Base-by-base conservation (phyloP, 352 stramenopile genomes). In the Phytophthora litchii region DNA sequence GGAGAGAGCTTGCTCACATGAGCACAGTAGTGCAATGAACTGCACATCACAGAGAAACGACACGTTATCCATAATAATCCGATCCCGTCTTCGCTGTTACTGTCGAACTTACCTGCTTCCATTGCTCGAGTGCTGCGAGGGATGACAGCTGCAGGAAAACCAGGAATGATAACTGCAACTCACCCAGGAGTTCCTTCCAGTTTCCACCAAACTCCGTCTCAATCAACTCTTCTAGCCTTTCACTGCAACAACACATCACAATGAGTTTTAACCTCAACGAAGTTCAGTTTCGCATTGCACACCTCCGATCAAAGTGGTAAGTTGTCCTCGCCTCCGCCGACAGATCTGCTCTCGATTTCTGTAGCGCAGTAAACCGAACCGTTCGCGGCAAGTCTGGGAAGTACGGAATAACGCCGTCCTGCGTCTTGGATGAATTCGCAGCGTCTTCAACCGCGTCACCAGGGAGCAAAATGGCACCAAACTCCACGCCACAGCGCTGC, bases 121-220 rank as follows among this genome's bases (percentile, higher is more conserved):
- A 98, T 67, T 98, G 90, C 68, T 97, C 81, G 34, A 98, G 73
- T 3, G 93, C 95, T 12, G 82, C 69, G 19, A 98, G 79, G 35
- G 94, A 98, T 38, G 93, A 94, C n/a, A 98, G 60, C 67, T 97
- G 83, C 31, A 98, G 60, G 72, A 98, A 98, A 3, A 98, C 47
- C 11, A 97, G 48, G 58, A 97, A 98, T 4, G 90, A 80, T n/a
- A 98, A 64, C 67, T 98, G 92, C 53, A 98, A 60, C 74, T 98
- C 94, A 21, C 89, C 95, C 12, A 98, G 37, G 25, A 98, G 74
- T 35, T 91, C 66, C 49, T 88, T 45, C 86, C 87, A 97, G 37
- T 74, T 59, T 0, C 63, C 67, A 10, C 44, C 43, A 57, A 82
- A 88, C 17, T 69, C 58, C 3, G 19, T 49, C 8, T 55, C 41